Percentiles rank a stretch among this genome's conserved stretches.
Conservation (phyloP, 1,139 yeast species). For the Pichia sp. region DNA sequence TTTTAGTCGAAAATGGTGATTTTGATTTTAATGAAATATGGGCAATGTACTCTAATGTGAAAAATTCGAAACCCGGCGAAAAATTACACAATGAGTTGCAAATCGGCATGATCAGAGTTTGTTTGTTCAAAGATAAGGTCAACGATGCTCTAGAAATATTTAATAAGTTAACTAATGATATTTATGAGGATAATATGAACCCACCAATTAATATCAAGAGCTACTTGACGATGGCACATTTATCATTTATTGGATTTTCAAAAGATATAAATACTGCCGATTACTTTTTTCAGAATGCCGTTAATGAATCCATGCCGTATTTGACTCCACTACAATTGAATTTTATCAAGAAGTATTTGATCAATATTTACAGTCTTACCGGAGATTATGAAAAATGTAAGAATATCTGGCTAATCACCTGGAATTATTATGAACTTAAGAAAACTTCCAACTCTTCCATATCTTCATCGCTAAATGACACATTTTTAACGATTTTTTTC, state of each 20-base stretch:
- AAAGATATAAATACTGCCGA: constrained; percentile 66
- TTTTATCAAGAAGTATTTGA: constrained; percentile 57
- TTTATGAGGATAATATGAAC: constrained; percentile 27
- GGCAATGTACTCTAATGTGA: constrained; percentile 35
- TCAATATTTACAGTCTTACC: constrained; percentile 51
- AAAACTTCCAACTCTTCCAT: constrained; percentile 56
- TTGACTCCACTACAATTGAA: constrained; percentile 67
- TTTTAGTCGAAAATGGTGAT: constrained; percentile 55
- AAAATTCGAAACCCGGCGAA: constrained; percentile 26
- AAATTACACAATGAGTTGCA: constrained; percentile 40
- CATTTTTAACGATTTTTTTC: constrained; percentile 64
- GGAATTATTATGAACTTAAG: constrained; percentile 43
- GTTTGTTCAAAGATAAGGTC: constrained; percentile 40
- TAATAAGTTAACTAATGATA: constrained; percentile 31
- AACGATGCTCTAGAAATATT: constrained; percentile 44
- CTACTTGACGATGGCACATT: constrained; percentile 57
- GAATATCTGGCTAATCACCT: constrained; percentile 57
- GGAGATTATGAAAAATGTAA: constrained; percentile 52
- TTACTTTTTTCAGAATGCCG: constrained; percentile 65
- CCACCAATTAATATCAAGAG: constrained; percentile 30
- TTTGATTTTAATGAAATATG: constrained; percentile 54
- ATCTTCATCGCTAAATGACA: constrained; percentile 60
- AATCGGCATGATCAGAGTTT: constrained; percentile 56
- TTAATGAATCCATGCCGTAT: constrained; percentile 63
- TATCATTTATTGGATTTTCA: constrained; percentile 75